Conservation (phyloP, 139 green algal species). For the Haematococcus lacustris region DNA sequence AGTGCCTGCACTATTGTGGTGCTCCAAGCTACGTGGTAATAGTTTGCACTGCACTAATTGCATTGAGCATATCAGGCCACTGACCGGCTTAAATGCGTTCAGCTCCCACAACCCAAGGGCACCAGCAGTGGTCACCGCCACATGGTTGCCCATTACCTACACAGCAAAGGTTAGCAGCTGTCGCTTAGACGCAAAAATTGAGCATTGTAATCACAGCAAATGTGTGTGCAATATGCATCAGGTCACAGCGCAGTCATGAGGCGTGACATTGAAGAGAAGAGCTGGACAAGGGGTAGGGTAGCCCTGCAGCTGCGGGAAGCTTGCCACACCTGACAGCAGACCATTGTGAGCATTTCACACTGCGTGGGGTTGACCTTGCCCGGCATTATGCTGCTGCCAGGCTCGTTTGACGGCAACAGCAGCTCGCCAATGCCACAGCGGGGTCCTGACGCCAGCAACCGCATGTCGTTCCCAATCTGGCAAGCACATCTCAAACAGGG, state of each 20-base stretch:
- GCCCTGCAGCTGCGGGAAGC: background rate
- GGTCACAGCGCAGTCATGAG: no score
- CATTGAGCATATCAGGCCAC: conserved; percentile 54
- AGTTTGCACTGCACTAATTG: background rate
- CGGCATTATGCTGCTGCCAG: conserved; percentile 49
- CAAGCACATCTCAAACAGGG: background rate
- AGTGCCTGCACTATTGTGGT: background rate
- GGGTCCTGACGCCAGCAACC: conserved; percentile 46
- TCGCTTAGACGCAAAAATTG: background rate
- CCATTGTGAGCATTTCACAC: conserved; percentile 93
- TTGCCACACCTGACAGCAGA: conserved; percentile 67
- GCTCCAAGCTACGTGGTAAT: background rate
- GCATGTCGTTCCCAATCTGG: conserved; percentile 78
- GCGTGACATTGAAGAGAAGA: background rate
- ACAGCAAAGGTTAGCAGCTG: background rate
- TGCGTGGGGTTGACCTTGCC: conserved; percentile 95
- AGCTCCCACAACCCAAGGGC: conserved; percentile 89
- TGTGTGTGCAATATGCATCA: background rate
- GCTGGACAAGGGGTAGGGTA: background rate
- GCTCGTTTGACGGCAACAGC: conserved; percentile 92
- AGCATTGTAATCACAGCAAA: background rate
- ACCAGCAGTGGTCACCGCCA: conserved; percentile 68
- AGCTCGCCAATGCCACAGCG: conserved; percentile 93
- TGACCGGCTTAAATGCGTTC: conserved; percentile 94
- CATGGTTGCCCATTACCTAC: conserved; percentile 90